Evolutionary conservation across 1,284 basidiomycete genomes (phyloP).

Genomic region (Lentinula novae-zelandiae): DNA sequence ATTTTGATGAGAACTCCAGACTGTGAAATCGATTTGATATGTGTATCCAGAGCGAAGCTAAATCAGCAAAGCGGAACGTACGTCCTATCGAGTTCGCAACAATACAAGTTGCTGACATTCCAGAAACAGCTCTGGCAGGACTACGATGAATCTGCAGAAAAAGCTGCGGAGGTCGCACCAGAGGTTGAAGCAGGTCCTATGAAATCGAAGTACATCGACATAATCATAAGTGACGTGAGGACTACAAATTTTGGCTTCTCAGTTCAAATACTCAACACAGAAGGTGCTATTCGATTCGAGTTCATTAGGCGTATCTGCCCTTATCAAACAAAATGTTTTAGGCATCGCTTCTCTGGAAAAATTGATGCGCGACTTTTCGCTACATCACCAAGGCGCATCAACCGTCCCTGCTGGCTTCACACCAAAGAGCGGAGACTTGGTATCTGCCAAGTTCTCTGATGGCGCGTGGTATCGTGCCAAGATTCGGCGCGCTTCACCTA

Average conservation of each 20-base stretch:
- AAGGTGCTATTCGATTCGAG: slow-evolving; percentile 51
- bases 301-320: neutral
- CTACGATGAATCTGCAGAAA: slow-evolving; percentile 62
- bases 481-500: slow-evolving; percentile 74
- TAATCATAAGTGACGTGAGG: slow-evolving; percentile 89
- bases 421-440: slow-evolving; percentile 83
- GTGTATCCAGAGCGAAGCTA: slow-evolving; percentile 67
- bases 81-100: slow-evolving; percentile 22
- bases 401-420: slow-evolving; percentile 61
- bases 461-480: slow-evolving; percentile 93
- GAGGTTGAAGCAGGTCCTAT: slow-evolving; percentile 51
- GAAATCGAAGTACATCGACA: slow-evolving; percentile 83
- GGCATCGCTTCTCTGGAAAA: slow-evolving; percentile 87
- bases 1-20: neutral
- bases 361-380: slow-evolving; percentile 90
- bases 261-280: slow-evolving; percentile 87
- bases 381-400: slow-evolving; percentile 71
- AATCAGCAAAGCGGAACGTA: slow-evolving; percentile 74
- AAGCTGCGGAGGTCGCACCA: slow-evolving; percentile 39
- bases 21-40: slow-evolving; percentile 13
- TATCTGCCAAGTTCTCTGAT: slow-evolving; percentile 89
- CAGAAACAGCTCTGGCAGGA: slow-evolving; percentile 73
- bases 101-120: neutral
- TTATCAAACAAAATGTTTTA: slow-evolving; percentile 24
- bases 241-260: slow-evolving; percentile 82